Conservation (phyloP, 2,329 filamentous ascomycete species). For the Aspergillus pseudonomiae region DNA sequence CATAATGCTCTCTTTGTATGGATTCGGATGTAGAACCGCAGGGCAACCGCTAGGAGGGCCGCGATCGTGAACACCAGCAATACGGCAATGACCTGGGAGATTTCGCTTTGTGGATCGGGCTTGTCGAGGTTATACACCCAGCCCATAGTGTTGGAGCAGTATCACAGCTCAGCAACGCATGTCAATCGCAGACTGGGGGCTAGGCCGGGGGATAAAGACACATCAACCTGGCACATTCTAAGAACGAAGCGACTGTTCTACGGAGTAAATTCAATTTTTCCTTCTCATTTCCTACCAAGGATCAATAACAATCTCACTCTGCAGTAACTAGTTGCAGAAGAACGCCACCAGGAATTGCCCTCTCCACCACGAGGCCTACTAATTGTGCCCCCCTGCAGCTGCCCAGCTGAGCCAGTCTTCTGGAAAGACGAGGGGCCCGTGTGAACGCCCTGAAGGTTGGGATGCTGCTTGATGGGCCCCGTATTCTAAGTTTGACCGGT, state of each 20-base stretch:
- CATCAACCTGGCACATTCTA: not conserved
- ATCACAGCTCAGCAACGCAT: not conserved
- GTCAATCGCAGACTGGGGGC: not conserved
- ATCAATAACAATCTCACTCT: not conserved
- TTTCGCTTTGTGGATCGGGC: conserved; percentile 25
- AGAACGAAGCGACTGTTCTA: too few relatives aligned
- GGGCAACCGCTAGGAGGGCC: conserved; percentile 25
- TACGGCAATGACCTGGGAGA: conserved; percentile 26
- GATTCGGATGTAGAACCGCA: conserved; percentile 30
- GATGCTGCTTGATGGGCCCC: not conserved
- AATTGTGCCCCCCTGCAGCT: not conserved
- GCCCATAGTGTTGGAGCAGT: conserved; percentile 22
- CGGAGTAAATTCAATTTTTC: not conserved
- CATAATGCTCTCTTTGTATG: conserved; percentile 22
- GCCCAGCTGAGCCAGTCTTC: not conserved
- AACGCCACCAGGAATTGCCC: not conserved
- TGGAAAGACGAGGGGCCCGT: not conserved
- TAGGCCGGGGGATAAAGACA: not conserved
- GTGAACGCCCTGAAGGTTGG: not conserved
- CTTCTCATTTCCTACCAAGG: not conserved
- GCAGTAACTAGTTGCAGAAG: not conserved
- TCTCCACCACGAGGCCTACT: not conserved
- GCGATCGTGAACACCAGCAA: conserved; percentile 25
- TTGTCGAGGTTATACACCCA: conserved; percentile 34
- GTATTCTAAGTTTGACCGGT: not conserved